These are phyloP conservation scores for Venturia carpophila DNA, from an alignment of 2,329 filamentous ascomycete species.

Conservation along the genomic window DNA sequence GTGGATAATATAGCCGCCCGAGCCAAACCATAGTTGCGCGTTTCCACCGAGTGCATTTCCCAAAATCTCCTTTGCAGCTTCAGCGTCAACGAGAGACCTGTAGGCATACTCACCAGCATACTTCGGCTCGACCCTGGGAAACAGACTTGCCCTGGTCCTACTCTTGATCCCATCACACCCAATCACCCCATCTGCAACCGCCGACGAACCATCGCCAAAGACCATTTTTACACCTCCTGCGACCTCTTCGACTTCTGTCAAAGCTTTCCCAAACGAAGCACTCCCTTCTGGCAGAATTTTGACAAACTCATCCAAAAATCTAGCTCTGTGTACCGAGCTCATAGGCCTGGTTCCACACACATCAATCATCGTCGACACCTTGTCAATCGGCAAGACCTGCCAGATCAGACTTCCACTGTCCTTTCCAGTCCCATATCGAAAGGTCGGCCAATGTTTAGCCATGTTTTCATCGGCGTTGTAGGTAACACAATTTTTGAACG, in stretches of 20 bases:
- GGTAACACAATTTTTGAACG: background rate
- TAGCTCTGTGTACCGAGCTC: constrained; percentile 39
- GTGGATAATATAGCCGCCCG: constrained; percentile 2
- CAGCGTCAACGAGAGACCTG: background rate
- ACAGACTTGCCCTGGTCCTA: background rate
- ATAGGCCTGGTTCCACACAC: constrained; percentile 16
- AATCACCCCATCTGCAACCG: constrained; percentile 37
- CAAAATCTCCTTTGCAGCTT: constrained; percentile 5
- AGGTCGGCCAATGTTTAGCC: background rate
- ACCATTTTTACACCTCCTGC: constrained; percentile 27
- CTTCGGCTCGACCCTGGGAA: background rate
- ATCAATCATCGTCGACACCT: background rate
- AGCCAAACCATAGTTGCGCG: constrained; percentile 2
- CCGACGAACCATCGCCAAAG: constrained; percentile 39
- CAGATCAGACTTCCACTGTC: constrained; percentile 4
- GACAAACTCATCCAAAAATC: constrained; percentile 43
- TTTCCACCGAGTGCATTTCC: constrained; percentile 5
- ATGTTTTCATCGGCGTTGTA: background rate
- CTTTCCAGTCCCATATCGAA: background rate
- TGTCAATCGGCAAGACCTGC: background rate
- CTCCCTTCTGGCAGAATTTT: constrained; percentile 38
- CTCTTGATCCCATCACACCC: constrained; percentile 43
- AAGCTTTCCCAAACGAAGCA: constrained; percentile 23
- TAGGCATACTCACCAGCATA: constrained; percentile 15
- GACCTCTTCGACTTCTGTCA: background rate